phyloP scores from a whole-genome alignment of 345 rosid species.

The Arabis hirsuta region DNA sequence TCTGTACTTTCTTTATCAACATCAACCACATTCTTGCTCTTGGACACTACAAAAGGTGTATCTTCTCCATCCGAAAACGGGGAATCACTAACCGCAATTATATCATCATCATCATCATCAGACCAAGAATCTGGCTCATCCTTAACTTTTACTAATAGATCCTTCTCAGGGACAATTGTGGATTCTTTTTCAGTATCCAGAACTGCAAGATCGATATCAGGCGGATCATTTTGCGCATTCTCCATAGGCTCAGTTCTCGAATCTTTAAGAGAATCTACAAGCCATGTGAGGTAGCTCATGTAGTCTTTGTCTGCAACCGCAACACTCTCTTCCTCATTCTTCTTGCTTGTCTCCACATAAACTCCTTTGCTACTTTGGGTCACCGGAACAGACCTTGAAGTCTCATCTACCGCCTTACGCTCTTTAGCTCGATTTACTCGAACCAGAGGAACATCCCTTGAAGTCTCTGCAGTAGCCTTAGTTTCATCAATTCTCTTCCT shows the following conservation, averaged over 20 bases:
- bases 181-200: slow-evolving; percentile 19
- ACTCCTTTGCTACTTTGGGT: not conserved
- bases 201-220: not conserved
- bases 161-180: slow-evolving; percentile 11
- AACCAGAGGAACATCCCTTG: slow-evolving; percentile 2
- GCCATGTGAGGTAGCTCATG: slow-evolving; percentile 42
- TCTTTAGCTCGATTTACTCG: slow-evolving; percentile 11
- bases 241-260: not conserved
- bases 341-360: slow-evolving; percentile 13
- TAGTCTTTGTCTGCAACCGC: slow-evolving; percentile 31
- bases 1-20: slow-evolving; percentile 23
- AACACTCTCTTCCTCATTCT: not conserved
- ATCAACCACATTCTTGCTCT: slow-evolving; percentile 34
- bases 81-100: slow-evolving; percentile 29
- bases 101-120: slow-evolving; percentile 26
- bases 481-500: not conserved
- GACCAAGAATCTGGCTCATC: slow-evolving; percentile 24
- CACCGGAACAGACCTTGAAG: slow-evolving; percentile 13
- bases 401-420: slow-evolving; percentile 14
- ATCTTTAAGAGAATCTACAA: slow-evolving; percentile 32
- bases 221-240: not conserved
- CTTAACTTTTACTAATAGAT: slow-evolving; percentile 19
- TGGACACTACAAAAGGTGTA: slow-evolving; percentile 38
- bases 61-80: slow-evolving; percentile 28
- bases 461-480: slow-evolving; percentile 15